Base-by-base conservation (phyloP, 257 asterid species). In the Nyctanthes arbortristis region DNA sequence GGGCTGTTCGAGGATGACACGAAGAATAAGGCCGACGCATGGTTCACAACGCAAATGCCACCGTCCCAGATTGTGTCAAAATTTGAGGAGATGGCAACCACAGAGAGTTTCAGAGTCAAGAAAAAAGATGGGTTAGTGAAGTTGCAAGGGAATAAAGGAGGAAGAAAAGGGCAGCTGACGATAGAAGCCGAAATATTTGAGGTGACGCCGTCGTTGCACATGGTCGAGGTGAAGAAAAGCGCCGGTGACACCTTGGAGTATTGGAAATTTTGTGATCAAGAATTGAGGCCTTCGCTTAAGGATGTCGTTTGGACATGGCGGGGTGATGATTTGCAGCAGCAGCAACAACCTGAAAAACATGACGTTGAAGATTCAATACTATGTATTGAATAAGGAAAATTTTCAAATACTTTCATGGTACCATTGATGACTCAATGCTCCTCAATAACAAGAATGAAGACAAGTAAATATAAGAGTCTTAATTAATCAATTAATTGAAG, bases 131-230 rank as follows among this genome's bases (percentile, higher is more conserved):
- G 97, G 8, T 34, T 75, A 62, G 95, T 89, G 73, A 86, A 88
- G 55, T 72, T 89, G 87, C 87, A 85, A 34, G 90, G 92, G 12
- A 63, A 60, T 29, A 84, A 72, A 80, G 87, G 73, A 43, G 96
- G 96, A 0, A 63, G 99, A 33, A 91, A 89, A 73, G 97, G 99
- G 56, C 84, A 78, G 37, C 73, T 94, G 61, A 80, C 76, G 4
- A 88, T 94, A 3, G 93, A 94, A 4, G 91, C 95, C 0, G 93
- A 91, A 81, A 89, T 94, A n/a, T 91, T 84, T 25, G 97, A 94
- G 79, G 87, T 94, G 30, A 76, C 95, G 4, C 99, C 97, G n/a
- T 86, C 99, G 40, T 87, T 88, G 65, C 96, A 87, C 13, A 79
- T 94, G 77, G 93, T 94, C 68, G 99, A 94, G 79, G 89, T 94